Evolutionary conservation across 805 yeast species (phyloP).

Genomic region (Cyberlindnera euphorbiiphila): DNA sequence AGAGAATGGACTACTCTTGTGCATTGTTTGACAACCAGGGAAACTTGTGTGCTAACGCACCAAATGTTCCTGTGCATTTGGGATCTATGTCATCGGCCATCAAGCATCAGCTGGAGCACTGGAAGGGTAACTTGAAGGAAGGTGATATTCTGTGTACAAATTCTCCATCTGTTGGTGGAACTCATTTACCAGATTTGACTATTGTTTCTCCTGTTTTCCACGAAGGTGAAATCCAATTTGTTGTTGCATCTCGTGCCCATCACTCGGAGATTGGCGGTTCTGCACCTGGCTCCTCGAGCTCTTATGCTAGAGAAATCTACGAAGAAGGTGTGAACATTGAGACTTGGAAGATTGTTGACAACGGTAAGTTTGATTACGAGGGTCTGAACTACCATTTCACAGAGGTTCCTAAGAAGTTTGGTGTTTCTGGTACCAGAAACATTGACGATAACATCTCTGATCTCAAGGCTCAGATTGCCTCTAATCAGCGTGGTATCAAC

Average conservation of each 20-base stretch:
- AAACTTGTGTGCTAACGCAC: slow-evolving; percentile 42
- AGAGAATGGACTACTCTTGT: slow-evolving; percentile 45
- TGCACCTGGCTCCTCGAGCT: slow-evolving; percentile 54
- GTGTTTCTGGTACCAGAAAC: slow-evolving; percentile 53
- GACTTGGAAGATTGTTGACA: slow-evolving; percentile 45
- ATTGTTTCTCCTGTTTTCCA: slow-evolving; percentile 53
- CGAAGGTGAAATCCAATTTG: slow-evolving; percentile 44
- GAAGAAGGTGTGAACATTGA: slow-evolving; percentile 57
- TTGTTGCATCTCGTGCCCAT: slow-evolving; percentile 71
- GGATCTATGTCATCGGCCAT: slow-evolving; percentile 45
- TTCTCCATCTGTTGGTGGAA: slow-evolving; percentile 43
- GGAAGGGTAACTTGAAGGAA: slow-evolving; percentile 36
- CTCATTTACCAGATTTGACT: slow-evolving; percentile 50
- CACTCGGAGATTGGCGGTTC: slow-evolving; percentile 88
- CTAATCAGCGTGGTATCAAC: slow-evolving; percentile 48
- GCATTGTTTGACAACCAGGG: slow-evolving; percentile 45
- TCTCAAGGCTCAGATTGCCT: slow-evolving; percentile 46
- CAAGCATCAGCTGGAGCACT: slow-evolving; percentile 34
- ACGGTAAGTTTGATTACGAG: slow-evolving; percentile 50
- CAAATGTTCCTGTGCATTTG: slow-evolving; percentile 45
- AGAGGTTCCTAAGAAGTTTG: slow-evolving; percentile 45
- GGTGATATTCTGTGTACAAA: slow-evolving; percentile 44
- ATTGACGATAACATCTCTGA: slow-evolving; percentile 50
- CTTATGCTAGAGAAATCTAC: slow-evolving; percentile 47
- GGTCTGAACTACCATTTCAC: slow-evolving; percentile 43